Percentiles rank a stretch among this genome's conserved stretches.
These are phyloP conservation scores for Ogataea trehalophila DNA, from an alignment of 805 yeast species.

Conservation along the genomic window DNA sequence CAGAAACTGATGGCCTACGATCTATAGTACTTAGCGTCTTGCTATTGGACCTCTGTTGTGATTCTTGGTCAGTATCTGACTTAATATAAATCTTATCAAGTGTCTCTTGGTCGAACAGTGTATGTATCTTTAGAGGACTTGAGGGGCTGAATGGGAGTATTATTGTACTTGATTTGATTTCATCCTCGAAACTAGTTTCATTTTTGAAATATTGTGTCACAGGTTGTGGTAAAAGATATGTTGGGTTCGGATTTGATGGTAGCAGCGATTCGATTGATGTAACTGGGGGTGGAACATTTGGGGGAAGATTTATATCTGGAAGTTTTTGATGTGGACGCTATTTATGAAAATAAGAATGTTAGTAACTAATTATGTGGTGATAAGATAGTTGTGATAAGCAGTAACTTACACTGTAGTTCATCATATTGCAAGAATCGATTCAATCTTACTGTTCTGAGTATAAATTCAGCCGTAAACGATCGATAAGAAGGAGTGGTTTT, in stretches of 20 bases:
- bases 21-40: no score
- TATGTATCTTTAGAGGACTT: neutral
- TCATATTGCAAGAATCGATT: neutral
- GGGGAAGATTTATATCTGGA: conserved; percentile 8
- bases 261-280: conserved; percentile 6
- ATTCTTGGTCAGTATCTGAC: no score
- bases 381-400: neutral
- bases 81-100: no score
- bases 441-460: no score
- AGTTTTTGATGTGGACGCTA: conserved; percentile 1
- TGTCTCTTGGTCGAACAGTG: no score
- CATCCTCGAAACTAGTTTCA: conserved; percentile 3
- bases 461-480: no score
- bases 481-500: no score
- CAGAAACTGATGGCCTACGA: no score
- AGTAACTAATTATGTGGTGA: neutral
- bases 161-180: conserved; percentile 3
- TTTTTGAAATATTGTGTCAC: conserved; percentile 4
- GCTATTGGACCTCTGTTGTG: no score
- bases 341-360: neutral
- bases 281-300: conserved; percentile 14
- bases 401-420: conserved; percentile 1
- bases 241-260: conserved; percentile 7
- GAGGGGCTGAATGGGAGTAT: conserved; percentile 1
- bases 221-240: conserved; percentile 14